Evolutionary conservation across 2,329 filamentous ascomycete genomes (phyloP).

Genomic region (Aspergillus sp.): DNA sequence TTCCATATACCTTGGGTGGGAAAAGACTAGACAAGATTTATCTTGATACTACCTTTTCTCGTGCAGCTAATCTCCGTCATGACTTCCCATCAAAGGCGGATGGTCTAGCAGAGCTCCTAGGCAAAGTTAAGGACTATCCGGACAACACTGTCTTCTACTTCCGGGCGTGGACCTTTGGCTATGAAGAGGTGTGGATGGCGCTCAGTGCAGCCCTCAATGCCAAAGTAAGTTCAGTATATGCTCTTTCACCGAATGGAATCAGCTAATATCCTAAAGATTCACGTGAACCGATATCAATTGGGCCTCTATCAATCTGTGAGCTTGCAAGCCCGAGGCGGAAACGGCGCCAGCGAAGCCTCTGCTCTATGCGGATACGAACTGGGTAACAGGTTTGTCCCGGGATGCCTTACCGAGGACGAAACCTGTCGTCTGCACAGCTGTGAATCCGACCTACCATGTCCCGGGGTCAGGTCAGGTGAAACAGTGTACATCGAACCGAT

Average conservation of each 20-base stretch:
- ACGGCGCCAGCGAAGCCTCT: slow-evolving; percentile 51
- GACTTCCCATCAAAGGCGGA: slow-evolving; percentile 60
- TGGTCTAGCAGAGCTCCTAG: slow-evolving; percentile 64
- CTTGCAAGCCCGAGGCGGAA: slow-evolving; percentile 33
- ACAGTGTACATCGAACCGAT: slow-evolving; percentile 74
- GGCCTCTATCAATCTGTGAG: slow-evolving; percentile 60
- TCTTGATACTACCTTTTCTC: slow-evolving; percentile 74
- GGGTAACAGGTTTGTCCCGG: slow-evolving; percentile 61
- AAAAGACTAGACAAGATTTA: slow-evolving; percentile 73
- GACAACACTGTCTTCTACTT: slow-evolving; percentile 72
- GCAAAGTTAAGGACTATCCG: slow-evolving; percentile 61
- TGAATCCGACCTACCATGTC: slow-evolving; percentile 55
- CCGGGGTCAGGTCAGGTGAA: slow-evolving; percentile 34
- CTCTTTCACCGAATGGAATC: neutral
- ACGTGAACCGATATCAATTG: slow-evolving; percentile 75
- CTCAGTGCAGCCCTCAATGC: slow-evolving; percentile 62
- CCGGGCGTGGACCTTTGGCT: slow-evolving; percentile 84
- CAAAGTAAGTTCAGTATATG: slow-evolving; percentile 37
- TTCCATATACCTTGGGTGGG: slow-evolving; percentile 62
- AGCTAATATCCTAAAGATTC: slow-evolving; percentile 45
- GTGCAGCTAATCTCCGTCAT: slow-evolving; percentile 40
- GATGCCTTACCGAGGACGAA: slow-evolving; percentile 61
- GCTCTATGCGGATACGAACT: slow-evolving; percentile 64
- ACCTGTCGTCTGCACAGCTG: slow-evolving; percentile 73
- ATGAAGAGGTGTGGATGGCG: slow-evolving; percentile 86